Percentiles rank a stretch among this genome's conserved stretches.
Conservation (phyloP, 495 filamentous ascomycete genomes). For the Daldinia vernicosa region DNA sequence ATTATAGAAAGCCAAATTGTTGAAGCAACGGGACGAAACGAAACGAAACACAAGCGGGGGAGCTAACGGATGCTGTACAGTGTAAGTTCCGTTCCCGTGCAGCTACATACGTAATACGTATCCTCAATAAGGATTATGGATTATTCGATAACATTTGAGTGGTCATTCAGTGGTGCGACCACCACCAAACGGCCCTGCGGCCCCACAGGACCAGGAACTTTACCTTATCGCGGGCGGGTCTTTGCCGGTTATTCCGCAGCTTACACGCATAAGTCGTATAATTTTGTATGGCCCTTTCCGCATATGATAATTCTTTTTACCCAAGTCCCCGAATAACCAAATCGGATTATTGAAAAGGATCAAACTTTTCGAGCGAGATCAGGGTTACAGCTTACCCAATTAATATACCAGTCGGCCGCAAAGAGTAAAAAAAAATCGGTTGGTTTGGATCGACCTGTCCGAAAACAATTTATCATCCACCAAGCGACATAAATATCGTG, state of each 20-base stretch:
- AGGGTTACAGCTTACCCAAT: neutral
- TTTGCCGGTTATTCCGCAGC: neutral
- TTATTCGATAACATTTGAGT: neutral
- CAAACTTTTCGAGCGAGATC: neutral
- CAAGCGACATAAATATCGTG: neutral
- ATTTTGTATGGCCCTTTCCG: neutral
- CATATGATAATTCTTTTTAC: neutral
- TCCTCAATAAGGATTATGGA: conserved; percentile 21
- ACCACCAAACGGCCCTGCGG: conserved; percentile 10
- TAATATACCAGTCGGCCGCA: neutral
- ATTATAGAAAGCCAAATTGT: neutral
- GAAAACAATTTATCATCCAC: neutral
- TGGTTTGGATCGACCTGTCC: neutral
- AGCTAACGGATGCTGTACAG: neutral
- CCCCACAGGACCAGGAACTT: conserved; percentile 3
- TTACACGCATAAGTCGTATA: neutral
- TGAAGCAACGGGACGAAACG: neutral
- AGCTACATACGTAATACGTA: conserved; percentile 29
- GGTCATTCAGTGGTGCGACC: conserved; percentile 8
- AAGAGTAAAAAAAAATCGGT: neutral
- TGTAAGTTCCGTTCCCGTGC: conserved; percentile 2
- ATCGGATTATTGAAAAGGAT: neutral
- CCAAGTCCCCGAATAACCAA: neutral
- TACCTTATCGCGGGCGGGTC: neutral
- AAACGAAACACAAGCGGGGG: conserved; percentile 4